Conservation (phyloP, 495 filamentous ascomycete species). For the Talaromyces proteolyticus region DNA sequence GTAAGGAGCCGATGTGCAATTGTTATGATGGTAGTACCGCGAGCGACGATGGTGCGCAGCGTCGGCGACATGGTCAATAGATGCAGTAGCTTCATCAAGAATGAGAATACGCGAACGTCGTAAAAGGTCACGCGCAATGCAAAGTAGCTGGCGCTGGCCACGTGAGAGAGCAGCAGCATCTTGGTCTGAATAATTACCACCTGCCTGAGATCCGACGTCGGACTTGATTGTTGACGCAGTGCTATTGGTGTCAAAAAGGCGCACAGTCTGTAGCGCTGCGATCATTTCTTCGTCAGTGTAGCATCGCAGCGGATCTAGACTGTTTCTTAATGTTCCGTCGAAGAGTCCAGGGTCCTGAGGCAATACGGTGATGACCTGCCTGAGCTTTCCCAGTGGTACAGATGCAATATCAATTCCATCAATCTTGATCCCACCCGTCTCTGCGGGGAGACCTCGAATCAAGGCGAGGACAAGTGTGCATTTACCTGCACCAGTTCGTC, state of each 20-base stretch:
- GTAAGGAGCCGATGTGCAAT: conserved; percentile 84
- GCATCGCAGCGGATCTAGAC: conserved; percentile 65
- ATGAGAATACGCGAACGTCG: conserved; percentile 76
- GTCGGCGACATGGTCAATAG: conserved; percentile 85
- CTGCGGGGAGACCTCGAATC: conserved; percentile 75
- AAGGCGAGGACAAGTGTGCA: conserved; percentile 75
- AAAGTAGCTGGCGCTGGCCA: conserved; percentile 82
- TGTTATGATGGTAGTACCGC: conserved; percentile 65
- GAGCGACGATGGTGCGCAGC: conserved; percentile 71
- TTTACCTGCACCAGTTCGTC: conserved; percentile 65
- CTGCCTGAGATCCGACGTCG: neutral
- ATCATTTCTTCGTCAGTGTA: conserved; percentile 55
- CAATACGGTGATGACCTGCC: conserved; percentile 73
- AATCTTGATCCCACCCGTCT: conserved; percentile 61
- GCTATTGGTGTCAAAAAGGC: neutral
- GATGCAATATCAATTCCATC: conserved; percentile 72
- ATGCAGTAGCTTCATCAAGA: conserved; percentile 82
- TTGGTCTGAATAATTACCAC: neutral
- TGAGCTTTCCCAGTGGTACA: conserved; percentile 65
- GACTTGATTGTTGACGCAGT: neutral
- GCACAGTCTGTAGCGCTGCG: conserved; percentile 49
- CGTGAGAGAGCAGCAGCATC: conserved; percentile 55
- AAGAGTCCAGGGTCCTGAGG: conserved; percentile 84
- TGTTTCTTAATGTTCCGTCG: conserved; percentile 74
- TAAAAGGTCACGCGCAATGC: conserved; percentile 81